These are phyloP conservation scores for Tricholoma saponaceum DNA, from an alignment of 768 basidiomycete species.

Conservation along the genomic window DNA sequence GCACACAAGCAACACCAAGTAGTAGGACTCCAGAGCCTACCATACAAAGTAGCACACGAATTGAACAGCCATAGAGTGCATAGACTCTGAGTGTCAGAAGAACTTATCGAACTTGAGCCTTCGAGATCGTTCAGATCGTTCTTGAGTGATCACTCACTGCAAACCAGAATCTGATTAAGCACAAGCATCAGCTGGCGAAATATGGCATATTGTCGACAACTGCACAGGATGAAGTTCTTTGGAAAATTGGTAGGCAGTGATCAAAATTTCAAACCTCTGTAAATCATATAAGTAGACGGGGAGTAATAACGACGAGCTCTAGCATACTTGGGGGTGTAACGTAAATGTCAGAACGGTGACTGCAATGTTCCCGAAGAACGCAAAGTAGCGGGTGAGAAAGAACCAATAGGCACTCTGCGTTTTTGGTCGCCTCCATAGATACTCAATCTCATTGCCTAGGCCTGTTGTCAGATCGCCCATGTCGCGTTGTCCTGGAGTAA, in stretches of 20 bases:
- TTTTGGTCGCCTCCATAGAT: conserved; percentile 42
- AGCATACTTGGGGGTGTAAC: conserved; percentile 19
- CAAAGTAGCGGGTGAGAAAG: conserved; percentile 46
- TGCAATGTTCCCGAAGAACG: conserved; percentile 34
- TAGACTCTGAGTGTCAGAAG: conserved; percentile 45
- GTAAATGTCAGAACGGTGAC: conserved; percentile 28
- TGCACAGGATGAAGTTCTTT: conserved; percentile 12
- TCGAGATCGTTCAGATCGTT: neutral
- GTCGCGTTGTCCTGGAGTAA: neutral
- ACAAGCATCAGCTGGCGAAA: conserved; percentile 40
- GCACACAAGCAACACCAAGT: conserved; percentile 29
- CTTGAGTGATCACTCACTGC: conserved; percentile 29
- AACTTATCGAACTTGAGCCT: conserved; percentile 19
- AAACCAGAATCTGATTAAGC: conserved; percentile 41
- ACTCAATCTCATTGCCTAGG: conserved; percentile 35
- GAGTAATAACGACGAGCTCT: neutral
- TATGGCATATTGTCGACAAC: conserved; percentile 34
- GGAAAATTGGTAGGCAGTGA: neutral
- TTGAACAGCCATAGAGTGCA: conserved; percentile 43
- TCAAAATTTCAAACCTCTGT: conserved; percentile 10
- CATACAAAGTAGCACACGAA: conserved; percentile 32
- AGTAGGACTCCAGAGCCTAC: conserved; percentile 28
- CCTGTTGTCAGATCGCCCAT: neutral
- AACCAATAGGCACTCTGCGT: conserved; percentile 38
- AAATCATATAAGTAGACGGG: conserved; percentile 1